A percentile compares a stretch with the other conserved stretches of the same genome.
Conservation (phyloP, 176 grass and related monocot species). For the Puccinellia tenuiflora region DNA sequence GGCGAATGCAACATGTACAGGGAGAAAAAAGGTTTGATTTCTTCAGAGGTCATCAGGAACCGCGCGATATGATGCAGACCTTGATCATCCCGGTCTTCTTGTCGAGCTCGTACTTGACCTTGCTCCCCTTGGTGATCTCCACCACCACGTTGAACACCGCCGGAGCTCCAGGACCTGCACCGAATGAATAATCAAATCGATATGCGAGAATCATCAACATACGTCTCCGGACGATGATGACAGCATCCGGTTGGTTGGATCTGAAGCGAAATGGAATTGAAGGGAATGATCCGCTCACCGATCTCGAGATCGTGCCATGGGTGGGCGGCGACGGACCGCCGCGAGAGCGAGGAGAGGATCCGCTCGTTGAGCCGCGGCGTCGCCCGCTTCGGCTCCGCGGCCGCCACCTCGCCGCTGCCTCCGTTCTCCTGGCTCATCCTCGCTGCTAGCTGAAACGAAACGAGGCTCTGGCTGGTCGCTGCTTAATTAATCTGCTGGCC, state of each 20-base stretch:
- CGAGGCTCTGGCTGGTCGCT: too few relatives aligned
- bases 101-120: slow-evolving; percentile 98
- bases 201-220: neutral
- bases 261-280: neutral
- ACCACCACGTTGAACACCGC: slow-evolving; percentile 92
- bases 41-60: neutral
- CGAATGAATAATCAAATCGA: neutral
- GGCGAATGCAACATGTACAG: neutral
- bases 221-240: neutral
- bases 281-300: slow-evolving; percentile 8
- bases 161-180: slow-evolving; percentile 64
- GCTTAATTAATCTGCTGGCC: neutral
- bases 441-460: too few relatives aligned
- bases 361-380: slow-evolving; percentile 75
- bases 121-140: slow-evolving; percentile 91
- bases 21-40: neutral
- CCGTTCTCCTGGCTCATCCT: slow-evolving; percentile 28
- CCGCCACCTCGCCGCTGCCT: neutral
- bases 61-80: neutral
- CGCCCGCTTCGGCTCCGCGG: neutral
- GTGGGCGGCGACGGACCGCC: slow-evolving; percentile 94
- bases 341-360: slow-evolving; percentile 77
- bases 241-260: neutral
- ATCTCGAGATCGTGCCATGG: slow-evolving; percentile 98
- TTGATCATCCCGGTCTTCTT: slow-evolving; percentile 96